Evolutionary conservation across 805 yeast genomes (phyloP).

Genomic region (Candida nemodendra): DNA sequence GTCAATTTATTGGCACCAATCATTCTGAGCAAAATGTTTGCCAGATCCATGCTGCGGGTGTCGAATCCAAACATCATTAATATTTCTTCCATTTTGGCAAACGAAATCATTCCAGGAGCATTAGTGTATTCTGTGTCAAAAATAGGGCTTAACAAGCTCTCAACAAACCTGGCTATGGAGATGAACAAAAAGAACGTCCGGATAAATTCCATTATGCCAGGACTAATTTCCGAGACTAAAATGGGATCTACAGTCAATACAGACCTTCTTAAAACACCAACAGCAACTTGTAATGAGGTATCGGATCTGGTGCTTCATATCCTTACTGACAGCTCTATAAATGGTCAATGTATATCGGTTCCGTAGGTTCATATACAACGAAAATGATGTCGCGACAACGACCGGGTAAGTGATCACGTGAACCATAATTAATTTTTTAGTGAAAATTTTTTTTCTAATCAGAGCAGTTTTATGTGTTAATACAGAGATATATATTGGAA

Average conservation of each 20-base stretch:
- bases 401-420: not conserved
- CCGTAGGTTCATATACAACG: not conserved
- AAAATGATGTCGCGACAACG: not conserved
- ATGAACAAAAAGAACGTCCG: slow-evolving; percentile 50
- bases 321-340: slow-evolving; percentile 4
- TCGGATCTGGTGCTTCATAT: slow-evolving; percentile 10
- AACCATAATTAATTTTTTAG: slow-evolving; percentile 1
- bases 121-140: slow-evolving; percentile 68
- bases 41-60: slow-evolving; percentile 47
- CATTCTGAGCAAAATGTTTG: slow-evolving; percentile 50
- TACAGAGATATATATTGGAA: too few relatives aligned
- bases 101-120: slow-evolving; percentile 50
- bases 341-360: slow-evolving; percentile 14
- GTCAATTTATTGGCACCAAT: slow-evolving; percentile 65
- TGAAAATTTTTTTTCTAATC: slow-evolving; percentile 16
- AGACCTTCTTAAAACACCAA: slow-evolving; percentile 8
- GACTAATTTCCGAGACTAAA: slow-evolving; percentile 62
- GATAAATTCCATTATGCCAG: slow-evolving; percentile 69
- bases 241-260: slow-evolving; percentile 47
- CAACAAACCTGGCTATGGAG: slow-evolving; percentile 59
- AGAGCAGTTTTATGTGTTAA: too few relatives aligned
- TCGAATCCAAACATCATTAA: slow-evolving; percentile 48
- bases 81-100: slow-evolving; percentile 63
- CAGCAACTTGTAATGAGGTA: slow-evolving; percentile 12
- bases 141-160: slow-evolving; percentile 65